These are phyloP conservation scores for Heliamphora exappendiculata DNA, from an alignment of 148 eudicot genomes.

Conservation along the genomic window DNA sequence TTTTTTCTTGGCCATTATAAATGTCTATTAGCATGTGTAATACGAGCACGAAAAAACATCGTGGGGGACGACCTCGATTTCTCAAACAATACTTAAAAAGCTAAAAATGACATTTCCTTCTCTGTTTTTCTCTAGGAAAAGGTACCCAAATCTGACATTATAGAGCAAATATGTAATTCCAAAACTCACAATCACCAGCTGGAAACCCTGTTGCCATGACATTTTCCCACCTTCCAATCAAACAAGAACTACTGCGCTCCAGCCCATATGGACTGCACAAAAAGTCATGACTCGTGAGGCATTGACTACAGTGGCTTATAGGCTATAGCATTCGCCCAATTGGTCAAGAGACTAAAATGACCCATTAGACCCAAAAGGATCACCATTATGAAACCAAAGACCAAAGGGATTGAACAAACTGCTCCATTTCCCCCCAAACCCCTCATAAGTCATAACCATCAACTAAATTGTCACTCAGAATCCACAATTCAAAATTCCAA, in stretches of 20 bases:
- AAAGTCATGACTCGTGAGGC: neutral
- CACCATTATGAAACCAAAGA: neutral
- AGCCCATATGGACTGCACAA: neutral
- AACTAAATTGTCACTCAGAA: neutral
- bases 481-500: neutral
- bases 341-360: too few relatives aligned
- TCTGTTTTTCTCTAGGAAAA: neutral
- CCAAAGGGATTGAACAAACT: conserved; percentile 7
- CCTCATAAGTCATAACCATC: conserved; percentile 7
- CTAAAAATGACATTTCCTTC: neutral
- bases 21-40: neutral
- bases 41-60: neutral
- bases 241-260: neutral
- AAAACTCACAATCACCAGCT: conserved; percentile 7
- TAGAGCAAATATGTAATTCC: neutral
- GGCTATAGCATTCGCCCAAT: neutral
- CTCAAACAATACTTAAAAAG: neutral
- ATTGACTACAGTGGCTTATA: neutral
- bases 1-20: neutral
- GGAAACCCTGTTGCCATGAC: neutral
- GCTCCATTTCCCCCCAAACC: conserved; percentile 1
- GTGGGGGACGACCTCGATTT: neutral
- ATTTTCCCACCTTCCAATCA: neutral
- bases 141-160: neutral
- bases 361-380: neutral